phyloP scores from a whole-genome alignment of 352 stramenopile genomes.

The Lagenidium giganteum region DNA sequence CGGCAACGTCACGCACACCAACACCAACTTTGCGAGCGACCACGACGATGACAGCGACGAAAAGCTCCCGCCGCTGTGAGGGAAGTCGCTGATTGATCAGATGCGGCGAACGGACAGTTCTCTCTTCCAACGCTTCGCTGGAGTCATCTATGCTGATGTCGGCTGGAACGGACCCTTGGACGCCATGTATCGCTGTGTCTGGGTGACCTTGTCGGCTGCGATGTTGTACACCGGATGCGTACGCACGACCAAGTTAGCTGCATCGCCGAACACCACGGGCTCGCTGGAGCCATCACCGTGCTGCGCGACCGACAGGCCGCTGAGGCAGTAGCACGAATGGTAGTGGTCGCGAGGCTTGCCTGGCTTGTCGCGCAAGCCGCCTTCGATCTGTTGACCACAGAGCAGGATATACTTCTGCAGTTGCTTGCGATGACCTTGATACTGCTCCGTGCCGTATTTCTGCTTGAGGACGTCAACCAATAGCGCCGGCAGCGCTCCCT shows the following conservation, averaged over 20 bases:
- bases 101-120: neutral
- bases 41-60: conserved; percentile 21
- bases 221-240: conserved; percentile 95
- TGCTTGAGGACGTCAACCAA: conserved; percentile 44
- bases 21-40: conserved; percentile 10
- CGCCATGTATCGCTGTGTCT: conserved; percentile 65
- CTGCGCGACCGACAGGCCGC: conserved; percentile 93
- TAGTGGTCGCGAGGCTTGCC: conserved; percentile 97
- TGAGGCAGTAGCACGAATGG: conserved; percentile 99
- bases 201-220: conserved; percentile 72
- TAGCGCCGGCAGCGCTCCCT: conserved; percentile 88
- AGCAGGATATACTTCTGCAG: conserved; percentile 93
- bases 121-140: conserved; percentile 4
- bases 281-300: conserved; percentile 46
- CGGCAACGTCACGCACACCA: conserved; percentile 23
- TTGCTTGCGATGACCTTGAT: conserved; percentile 67
- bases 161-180: conserved; percentile 50
- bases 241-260: conserved; percentile 64
- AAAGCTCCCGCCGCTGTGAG: conserved; percentile 46
- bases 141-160: conserved; percentile 10
- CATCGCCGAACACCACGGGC: conserved; percentile 47
- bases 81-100: too few species aligned
- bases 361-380: conserved; percentile 92
- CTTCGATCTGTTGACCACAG: conserved; percentile 92
- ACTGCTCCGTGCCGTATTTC: conserved; percentile 28